A percentile compares a stretch with the other conserved stretches of the same genome.
These are phyloP conservation scores for Persicaria maculosa DNA, from an alignment of 148 eudicot species.

Conservation along the genomic window DNA sequence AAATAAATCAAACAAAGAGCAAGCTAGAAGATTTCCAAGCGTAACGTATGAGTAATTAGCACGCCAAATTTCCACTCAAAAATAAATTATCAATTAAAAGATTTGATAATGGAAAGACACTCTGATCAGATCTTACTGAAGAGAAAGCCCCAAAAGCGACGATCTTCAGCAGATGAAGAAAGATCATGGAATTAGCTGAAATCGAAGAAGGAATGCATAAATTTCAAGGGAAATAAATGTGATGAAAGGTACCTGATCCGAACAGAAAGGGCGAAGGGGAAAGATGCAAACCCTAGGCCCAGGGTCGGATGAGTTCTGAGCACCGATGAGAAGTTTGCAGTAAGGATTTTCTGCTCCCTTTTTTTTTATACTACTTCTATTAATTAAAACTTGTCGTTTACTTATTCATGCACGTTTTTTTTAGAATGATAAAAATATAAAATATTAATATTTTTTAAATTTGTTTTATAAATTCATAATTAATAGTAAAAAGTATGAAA, in stretches of 20 bases:
- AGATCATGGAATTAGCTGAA: not conserved
- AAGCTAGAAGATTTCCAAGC: not conserved
- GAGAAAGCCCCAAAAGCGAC: not conserved
- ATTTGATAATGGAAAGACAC: not conserved
- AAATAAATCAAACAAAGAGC: not conserved
- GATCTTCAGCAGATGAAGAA: not conserved
- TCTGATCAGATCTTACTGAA: constrained; percentile 1
- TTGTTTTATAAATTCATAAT: no score
- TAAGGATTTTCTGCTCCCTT: no score
- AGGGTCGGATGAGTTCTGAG: constrained; percentile 24
- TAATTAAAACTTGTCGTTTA: no score
- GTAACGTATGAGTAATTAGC: not conserved
- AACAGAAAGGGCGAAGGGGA: constrained; percentile 17
- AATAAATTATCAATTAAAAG: not conserved
- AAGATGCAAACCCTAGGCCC: constrained; percentile 19
- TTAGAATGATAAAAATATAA: no score
- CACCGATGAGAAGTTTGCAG: no score
- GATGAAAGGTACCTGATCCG: constrained; percentile 42
- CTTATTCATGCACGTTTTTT: no score
- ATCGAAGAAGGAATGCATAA: not conserved
- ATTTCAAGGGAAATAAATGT: not conserved
- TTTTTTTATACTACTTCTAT: no score
- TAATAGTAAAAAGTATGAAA: no score
- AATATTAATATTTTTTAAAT: no score
- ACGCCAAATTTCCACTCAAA: not conserved